These are phyloP conservation scores for Neofusicoccum cordaticola DNA, from an alignment of 2,329 filamentous ascomycete species.

Conservation along the genomic window DNA sequence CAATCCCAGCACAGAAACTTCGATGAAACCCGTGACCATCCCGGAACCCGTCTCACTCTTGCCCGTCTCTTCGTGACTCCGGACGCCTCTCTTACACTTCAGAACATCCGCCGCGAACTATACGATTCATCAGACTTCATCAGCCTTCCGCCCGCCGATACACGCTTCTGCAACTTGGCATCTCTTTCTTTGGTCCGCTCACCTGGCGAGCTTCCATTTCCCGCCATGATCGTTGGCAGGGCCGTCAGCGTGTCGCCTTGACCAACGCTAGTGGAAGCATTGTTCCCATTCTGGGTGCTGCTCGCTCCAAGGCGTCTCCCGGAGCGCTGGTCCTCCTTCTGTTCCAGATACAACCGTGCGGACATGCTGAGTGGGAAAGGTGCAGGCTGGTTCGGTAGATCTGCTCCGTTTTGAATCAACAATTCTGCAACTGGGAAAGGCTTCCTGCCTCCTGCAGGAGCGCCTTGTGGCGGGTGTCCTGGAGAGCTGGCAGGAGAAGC, in stretches of 20 bases:
- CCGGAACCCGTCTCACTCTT: background rate
- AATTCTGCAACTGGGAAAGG: conserved; percentile 88
- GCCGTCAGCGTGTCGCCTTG: conserved; percentile 60
- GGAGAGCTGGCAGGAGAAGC: conserved; percentile 45
- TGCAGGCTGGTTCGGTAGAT: conserved; percentile 72
- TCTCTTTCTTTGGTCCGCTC: conserved; percentile 38
- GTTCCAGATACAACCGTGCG: conserved; percentile 80
- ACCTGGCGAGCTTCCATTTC: conserved; percentile 39
- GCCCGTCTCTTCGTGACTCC: background rate
- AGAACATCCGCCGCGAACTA: conserved; percentile 26
- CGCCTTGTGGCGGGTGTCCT: conserved; percentile 38
- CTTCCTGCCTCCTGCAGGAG: conserved; percentile 44
- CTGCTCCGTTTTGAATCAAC: conserved; percentile 87
- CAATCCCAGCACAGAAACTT: background rate
- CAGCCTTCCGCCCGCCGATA: conserved; percentile 41
- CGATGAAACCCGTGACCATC: background rate
- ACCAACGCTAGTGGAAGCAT: conserved; percentile 24
- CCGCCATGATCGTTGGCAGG: conserved; percentile 52
- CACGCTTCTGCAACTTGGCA: conserved; percentile 37
- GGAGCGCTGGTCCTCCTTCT: conserved; percentile 57
- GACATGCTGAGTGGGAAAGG: conserved; percentile 79
- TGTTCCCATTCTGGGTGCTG: conserved; percentile 1
- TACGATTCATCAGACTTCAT: conserved; percentile 37
- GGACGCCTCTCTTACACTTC: conserved; percentile 10
- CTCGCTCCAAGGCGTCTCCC: conserved; percentile 25